Evolutionary conservation across 192 early-diverging fungal genomes (phyloP), one percentile per base, ranked within the genome.

Genomic region (Pilobolus umbonatus): DNA sequence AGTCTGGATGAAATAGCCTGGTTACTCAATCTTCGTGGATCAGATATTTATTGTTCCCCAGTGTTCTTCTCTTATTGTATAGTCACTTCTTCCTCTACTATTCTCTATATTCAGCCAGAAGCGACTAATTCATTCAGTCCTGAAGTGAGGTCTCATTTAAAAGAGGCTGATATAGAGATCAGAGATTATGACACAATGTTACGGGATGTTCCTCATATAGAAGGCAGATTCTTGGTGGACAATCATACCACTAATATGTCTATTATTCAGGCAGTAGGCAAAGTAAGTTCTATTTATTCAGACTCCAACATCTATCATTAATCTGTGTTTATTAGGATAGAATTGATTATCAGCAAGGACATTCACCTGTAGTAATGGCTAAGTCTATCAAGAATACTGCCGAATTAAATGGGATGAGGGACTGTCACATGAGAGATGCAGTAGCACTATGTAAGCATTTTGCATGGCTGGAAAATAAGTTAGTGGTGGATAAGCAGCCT

Each of bases 1-100:
- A 87, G 82, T 6, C 75, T 98, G 48, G 95, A 96, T 72, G 95
- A 98, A 72, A 83, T 98, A 56, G 90, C 91, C 0, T 98, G 95
- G 95, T 77, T 98, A 42, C 89, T 92, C 67, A 98, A 98, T 68
- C 69, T 98, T 57, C 90, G 95, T 57, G 95, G 95, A n/a, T 84
- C 85, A 25, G 95, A 98, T 64, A 90, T 98, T 60, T 73, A 78
- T 31, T 98, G 84, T 78, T 95, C 94, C 66, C 95, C 95, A 0
- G 93, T 98, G 5, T 96, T 98, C 72, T 93, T 93, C 66, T 75
- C 92, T 8, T 98, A 94, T 64, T 82, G 89, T 5, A 57, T 95
- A 10, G 75, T 98, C 29, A 93, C 91, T 10, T 55, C 60, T 26
- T 64, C 79, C 57, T 61, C 72, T 24, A 82, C 80, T 26, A 74